Conservation (phyloP, 768 basidiomycete species). For the Exsudoporus frostii region DNA sequence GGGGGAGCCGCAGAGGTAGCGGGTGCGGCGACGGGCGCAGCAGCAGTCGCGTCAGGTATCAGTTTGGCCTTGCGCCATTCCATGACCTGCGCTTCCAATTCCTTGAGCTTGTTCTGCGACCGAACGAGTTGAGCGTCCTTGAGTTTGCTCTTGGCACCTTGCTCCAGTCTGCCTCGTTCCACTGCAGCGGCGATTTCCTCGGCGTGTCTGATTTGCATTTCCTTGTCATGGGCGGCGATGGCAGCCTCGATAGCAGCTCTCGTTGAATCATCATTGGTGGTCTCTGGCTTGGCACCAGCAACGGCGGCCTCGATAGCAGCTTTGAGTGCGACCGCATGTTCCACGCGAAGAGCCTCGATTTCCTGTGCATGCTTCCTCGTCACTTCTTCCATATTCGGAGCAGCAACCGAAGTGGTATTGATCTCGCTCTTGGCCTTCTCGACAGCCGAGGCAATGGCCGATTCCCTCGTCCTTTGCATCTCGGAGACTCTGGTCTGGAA, state of each 20-base stretch:
- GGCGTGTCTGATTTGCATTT: conserved; percentile 43
- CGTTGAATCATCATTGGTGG: conserved; percentile 31
- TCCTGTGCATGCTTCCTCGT: conserved; percentile 58
- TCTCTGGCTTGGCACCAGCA: conserved; percentile 37
- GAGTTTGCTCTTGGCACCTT: conserved; percentile 55
- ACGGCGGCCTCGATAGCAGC: conserved; percentile 49
- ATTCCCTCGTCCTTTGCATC: conserved; percentile 50
- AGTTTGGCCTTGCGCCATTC: conserved; percentile 53
- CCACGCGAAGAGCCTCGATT: conserved; percentile 51
- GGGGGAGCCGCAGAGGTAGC: conserved; percentile 15
- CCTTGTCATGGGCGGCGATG: conserved; percentile 46
- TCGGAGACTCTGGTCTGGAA: conserved; percentile 54
- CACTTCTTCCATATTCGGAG: conserved; percentile 37
- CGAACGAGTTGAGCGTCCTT: conserved; percentile 70
- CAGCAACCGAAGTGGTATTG: conserved; percentile 18
- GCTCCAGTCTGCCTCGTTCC: conserved; percentile 67
- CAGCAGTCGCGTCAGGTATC: conserved; percentile 37
- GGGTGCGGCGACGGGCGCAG: conserved; percentile 20
- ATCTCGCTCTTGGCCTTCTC: conserved; percentile 53
- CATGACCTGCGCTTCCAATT: conserved; percentile 60
- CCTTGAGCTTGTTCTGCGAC: conserved; percentile 60
- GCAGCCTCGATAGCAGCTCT: conserved; percentile 51
- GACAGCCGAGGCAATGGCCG: conserved; percentile 53
- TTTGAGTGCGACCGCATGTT: conserved; percentile 52
- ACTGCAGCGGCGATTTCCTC: conserved; percentile 63